Conservation (phyloP, 2,329 filamentous ascomycete genomes). For the Calonectria henricotiae region DNA sequence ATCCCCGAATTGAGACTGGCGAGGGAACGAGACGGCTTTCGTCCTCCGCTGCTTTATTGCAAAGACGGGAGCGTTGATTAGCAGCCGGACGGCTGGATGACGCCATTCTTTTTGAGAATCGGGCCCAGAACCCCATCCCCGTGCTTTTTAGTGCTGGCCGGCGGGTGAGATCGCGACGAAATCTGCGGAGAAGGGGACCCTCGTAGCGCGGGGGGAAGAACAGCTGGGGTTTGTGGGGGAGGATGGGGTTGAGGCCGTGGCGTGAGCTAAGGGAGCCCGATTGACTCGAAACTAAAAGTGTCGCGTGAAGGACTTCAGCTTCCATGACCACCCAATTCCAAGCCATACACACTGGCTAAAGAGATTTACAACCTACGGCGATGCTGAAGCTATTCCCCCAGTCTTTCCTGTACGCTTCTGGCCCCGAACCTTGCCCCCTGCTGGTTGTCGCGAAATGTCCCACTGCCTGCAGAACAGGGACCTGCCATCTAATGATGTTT, state of each 20-base stretch:
- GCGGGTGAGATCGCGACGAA: constrained; percentile 38
- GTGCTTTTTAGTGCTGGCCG: constrained; percentile 9
- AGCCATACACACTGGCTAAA: background rate
- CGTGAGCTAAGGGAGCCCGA: constrained; percentile 1
- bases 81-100: background rate
- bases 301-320: background rate
- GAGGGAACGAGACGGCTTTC: constrained; percentile 26
- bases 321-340: background rate
- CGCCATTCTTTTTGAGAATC: constrained; percentile 9
- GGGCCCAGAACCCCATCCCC: constrained; percentile 22
- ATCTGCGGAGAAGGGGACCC: constrained; percentile 46
- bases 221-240: constrained; percentile 49
- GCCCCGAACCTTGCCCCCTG: constrained; percentile 3
- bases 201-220: constrained; percentile 48
- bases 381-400: background rate
- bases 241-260: constrained; percentile 38
- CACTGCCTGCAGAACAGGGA: constrained; percentile 6
- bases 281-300: background rate
- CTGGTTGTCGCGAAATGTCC: background rate
- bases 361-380: background rate
- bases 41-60: constrained; percentile 27
- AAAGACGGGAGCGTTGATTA: background rate
- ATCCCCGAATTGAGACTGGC: constrained; percentile 1
- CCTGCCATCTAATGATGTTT: background rate
- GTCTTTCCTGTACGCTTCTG: background rate